phyloP scores from a whole-genome alignment of 2,329 filamentous ascomycete species.

The Epichloe gansuensis region DNA sequence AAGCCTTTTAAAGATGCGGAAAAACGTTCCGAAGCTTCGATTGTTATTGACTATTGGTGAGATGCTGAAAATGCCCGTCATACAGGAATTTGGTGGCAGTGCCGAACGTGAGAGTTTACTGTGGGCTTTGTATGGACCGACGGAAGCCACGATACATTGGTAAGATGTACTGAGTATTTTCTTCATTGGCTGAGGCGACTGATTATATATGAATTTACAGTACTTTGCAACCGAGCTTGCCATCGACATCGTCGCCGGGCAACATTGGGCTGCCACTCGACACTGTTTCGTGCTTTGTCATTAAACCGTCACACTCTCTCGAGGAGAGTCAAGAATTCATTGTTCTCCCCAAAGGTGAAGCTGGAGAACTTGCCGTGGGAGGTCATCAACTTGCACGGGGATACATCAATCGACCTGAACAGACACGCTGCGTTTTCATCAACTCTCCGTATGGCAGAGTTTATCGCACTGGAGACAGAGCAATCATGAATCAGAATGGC shows the following conservation, averaged over 20 bases:
- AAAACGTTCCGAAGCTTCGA: conserved; percentile 53
- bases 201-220: conserved; percentile 22
- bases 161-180: conserved; percentile 16
- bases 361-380: conserved; percentile 72
- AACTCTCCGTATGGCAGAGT: conserved; percentile 53
- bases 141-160: conserved; percentile 84
- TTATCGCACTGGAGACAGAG: conserved; percentile 81
- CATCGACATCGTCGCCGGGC: conserved; percentile 41
- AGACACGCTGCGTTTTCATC: conserved; percentile 63
- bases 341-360: conserved; percentile 51
- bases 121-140: conserved; percentile 91
- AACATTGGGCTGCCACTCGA: conserved; percentile 70
- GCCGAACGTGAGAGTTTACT: conserved; percentile 47
- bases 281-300: conserved; percentile 67
- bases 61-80: conserved; percentile 70
- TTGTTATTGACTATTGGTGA: conserved; percentile 81
- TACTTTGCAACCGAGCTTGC: conserved; percentile 57
- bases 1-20: conserved; percentile 58
- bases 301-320: conserved; percentile 31
- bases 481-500: conserved; percentile 52
- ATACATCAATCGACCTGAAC: conserved; percentile 70
- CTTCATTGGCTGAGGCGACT: not conserved
- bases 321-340: conserved; percentile 23
- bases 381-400: conserved; percentile 67
- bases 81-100: conserved; percentile 65